Evolutionary conservation across 192 early-diverging fungal genomes (phyloP).

Genomic region (Allomyces macrogynus): DNA sequence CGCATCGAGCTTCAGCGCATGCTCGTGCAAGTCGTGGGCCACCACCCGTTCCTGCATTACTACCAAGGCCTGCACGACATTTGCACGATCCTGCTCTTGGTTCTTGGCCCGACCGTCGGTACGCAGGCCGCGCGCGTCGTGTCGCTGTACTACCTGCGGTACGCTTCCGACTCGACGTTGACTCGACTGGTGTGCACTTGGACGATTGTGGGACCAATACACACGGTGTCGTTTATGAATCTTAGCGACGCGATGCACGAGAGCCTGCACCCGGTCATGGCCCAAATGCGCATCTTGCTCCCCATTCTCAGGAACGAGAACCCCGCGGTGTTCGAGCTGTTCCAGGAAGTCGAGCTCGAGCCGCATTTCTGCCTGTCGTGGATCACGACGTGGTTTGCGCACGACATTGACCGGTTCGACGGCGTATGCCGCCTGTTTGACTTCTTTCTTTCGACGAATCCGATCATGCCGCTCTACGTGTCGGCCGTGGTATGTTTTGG

Average conservation of each 20-base stretch:
- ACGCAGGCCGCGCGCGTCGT: slow-evolving; percentile 20
- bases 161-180: slow-evolving; percentile 9
- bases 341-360: slow-evolving; percentile 16
- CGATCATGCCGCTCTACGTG: slow-evolving; percentile 40
- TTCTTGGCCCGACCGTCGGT: slow-evolving; percentile 2
- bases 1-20: slow-evolving; percentile 25
- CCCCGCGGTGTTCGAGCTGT: slow-evolving; percentile 1
- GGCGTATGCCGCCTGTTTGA: slow-evolving; percentile 40
- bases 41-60: slow-evolving; percentile 39
- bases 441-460: slow-evolving; percentile 32
- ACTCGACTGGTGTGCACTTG: not conserved
- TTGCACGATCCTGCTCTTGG: slow-evolving; percentile 7
- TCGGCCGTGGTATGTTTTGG: slow-evolving; percentile 27
- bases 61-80: slow-evolving; percentile 42
- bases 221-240: slow-evolving; percentile 12
- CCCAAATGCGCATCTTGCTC: slow-evolving; percentile 4
- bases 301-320: slow-evolving; percentile 5
- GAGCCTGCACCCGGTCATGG: not conserved
- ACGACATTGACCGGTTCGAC: slow-evolving; percentile 28
- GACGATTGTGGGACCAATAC: not conserved
- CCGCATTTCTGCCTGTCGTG: slow-evolving; percentile 50
- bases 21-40: slow-evolving; percentile 24
- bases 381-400: slow-evolving; percentile 53
- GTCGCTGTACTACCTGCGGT: slow-evolving; percentile 25
- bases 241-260: not conserved